These are phyloP conservation scores for Pachysandra terminalis DNA, from an alignment of 164 flowering plant species.

Conservation along the genomic window DNA sequence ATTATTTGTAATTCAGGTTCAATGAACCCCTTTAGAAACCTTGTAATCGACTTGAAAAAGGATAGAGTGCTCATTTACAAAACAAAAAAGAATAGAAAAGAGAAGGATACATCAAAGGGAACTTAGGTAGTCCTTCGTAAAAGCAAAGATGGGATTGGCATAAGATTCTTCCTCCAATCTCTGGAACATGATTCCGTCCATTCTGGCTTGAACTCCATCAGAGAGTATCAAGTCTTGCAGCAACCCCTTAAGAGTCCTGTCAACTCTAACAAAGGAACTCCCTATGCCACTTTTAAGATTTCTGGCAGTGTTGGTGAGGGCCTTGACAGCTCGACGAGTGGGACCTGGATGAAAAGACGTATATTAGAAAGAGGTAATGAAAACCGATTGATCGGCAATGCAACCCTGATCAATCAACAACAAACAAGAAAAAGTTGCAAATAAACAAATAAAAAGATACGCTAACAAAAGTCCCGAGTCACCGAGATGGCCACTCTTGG, in stretches of 20 bases:
- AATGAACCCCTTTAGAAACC: no score
- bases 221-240: conserved; percentile 48
- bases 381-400: neutral
- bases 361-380: neutral
- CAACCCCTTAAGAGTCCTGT: conserved; percentile 47
- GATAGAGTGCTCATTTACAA: no score
- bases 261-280: conserved; percentile 53
- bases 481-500: no score
- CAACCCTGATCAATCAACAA: no score
- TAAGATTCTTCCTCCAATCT: conserved; percentile 41
- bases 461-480: no score
- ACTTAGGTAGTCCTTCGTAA: conserved; percentile 70
- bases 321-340: conserved; percentile 72
- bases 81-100: neutral
- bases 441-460: no score
- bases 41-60: no score
- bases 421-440: no score
- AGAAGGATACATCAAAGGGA: conserved; percentile 37
- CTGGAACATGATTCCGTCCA: conserved; percentile 87
- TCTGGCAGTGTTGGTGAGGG: conserved; percentile 70
- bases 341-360: conserved; percentile 44
- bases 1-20: no score
- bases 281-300: conserved; percentile 66
- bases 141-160: conserved; percentile 41
- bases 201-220: conserved; percentile 84